Evolutionary conservation across 176 grass and related monocot species (phyloP).

Genomic region (Carex kokanica): DNA sequence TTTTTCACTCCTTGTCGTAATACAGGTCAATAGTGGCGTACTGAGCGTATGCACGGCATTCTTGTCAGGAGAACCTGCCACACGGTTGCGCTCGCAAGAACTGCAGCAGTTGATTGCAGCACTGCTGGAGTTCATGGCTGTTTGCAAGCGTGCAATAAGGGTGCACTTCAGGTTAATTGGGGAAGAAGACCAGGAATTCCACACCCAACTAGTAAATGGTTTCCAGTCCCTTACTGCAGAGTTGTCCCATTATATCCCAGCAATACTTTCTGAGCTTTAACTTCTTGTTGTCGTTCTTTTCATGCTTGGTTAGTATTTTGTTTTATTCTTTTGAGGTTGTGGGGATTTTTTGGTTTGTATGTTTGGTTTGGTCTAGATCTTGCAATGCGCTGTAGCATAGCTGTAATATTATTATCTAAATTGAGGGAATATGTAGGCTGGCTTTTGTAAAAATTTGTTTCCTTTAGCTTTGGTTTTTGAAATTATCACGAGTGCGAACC

Average conservation of each 20-base stretch:
- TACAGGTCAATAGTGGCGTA: constrained; percentile 96
- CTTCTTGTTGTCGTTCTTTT: not conserved
- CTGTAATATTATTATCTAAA: constrained; percentile 25
- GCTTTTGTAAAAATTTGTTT: constrained; percentile 23
- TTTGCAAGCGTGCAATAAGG: constrained; percentile 94
- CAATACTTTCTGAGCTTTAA: constrained; percentile 94
- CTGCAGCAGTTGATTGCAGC: constrained; percentile 94
- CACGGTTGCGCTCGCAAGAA: constrained; percentile 90
- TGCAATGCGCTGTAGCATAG: constrained; percentile 11
- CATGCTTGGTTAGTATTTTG: constrained; percentile 17
- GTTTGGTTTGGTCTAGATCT: not conserved
- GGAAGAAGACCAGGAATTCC: constrained; percentile 97
- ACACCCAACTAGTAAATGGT: constrained; percentile 96
- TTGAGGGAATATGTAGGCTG: not conserved
- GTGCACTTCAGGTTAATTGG: constrained; percentile 97
- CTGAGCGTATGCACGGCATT: constrained; percentile 96
- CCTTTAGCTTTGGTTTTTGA: not conserved
- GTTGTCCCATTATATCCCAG: constrained; percentile 96
- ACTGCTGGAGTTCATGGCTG: constrained; percentile 98
- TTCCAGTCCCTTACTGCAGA: constrained; percentile 98
- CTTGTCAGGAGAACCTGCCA: constrained; percentile 93
- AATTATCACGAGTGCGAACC: not conserved
- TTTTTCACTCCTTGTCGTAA: constrained; percentile 5
- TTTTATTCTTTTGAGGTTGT: constrained; percentile 24
- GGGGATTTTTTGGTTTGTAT: constrained; percentile 4